These are phyloP conservation scores for Novymonas esmeraldas DNA, from an alignment of 208 protist genomes.

Conservation along the genomic window DNA sequence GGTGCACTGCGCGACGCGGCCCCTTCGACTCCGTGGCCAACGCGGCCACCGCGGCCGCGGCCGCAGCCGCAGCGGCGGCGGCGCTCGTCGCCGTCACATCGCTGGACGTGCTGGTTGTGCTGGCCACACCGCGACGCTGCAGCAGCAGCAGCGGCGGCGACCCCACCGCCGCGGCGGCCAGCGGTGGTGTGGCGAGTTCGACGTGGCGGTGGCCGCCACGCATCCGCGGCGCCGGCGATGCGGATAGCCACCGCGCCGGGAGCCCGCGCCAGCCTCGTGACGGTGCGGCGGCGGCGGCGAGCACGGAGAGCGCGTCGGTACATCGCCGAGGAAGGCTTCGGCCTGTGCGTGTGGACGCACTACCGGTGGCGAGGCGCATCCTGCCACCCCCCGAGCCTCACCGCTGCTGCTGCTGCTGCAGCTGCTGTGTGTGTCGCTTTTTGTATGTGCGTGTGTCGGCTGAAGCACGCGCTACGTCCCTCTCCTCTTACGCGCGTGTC, in stretches of 20 bases:
- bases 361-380: neutral
- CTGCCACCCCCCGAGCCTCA: too few relatives aligned
- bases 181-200: too few relatives aligned
- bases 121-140: slow-evolving; percentile 6
- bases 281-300: neutral
- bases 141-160: neutral
- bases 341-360: neutral
- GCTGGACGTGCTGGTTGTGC: slow-evolving; percentile 11
- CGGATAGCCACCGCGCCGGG: too few relatives aligned
- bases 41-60: neutral
- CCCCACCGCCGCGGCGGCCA: too few relatives aligned
- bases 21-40: slow-evolving; percentile 8
- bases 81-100: neutral
- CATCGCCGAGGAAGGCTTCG: neutral
- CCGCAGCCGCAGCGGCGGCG: neutral
- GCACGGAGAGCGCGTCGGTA: neutral
- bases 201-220: too few relatives aligned
- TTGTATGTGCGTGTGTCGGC: too few relatives aligned
- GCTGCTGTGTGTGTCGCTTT: too few relatives aligned
- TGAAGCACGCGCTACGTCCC: too few relatives aligned
- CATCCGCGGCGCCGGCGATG: too few relatives aligned
- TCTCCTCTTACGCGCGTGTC: too few relatives aligned
- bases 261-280: too few relatives aligned
- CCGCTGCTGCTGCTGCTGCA: too few relatives aligned
- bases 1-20: slow-evolving; percentile 25